Base-by-base conservation (phyloP, 2,329 filamentous ascomycete species). In the Ascochyta koolunga region DNA sequence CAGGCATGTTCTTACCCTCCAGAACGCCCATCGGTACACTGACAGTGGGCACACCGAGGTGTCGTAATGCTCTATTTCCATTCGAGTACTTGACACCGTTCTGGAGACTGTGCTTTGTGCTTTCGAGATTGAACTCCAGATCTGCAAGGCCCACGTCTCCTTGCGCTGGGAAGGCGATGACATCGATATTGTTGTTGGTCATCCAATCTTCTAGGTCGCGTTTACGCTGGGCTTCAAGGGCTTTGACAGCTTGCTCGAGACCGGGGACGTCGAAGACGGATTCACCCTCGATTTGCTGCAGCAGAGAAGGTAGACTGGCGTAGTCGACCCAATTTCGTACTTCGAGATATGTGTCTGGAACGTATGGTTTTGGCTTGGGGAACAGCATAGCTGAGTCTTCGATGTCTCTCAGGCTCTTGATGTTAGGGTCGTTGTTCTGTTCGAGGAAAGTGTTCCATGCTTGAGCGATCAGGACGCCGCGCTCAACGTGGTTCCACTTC, bases 31-130 rank as follows among this genome's bases (percentile, higher is more conserved):
- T 85, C 0, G 81, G 78, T 0, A 84, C 80, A 0, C 76, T 80
- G 2, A 85, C 75, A 0, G 79, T 82, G 0, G 83, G 83, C 0
- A 85, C 76, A 0, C 83, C 83, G 2, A 84, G 70, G 48, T 85
- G 82, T 10, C 82, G 72, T 1, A 86, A 70, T 0, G 79, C 79
- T 1, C 81, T 71, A 45, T 83, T 83, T 0, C 82, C 82, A 49
- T 84, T 82, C 0, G 77, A 79, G 53, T 84, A 85, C 35, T 77
- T 78, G 4, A 84, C 77, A 0, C 83, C 83, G 41, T 84, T 82
- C 24, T 72, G 74, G 51, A 78, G 72, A 4, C 77, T 78, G 50
- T 78, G 72, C 9, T 32, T 54, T 5, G 66, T 56, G 44, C 67
- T 69, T 19, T 66, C 58, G 2, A 64, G 35, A 16, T 64, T 61